phyloP scores from a whole-genome alignment of 2,329 filamentous ascomycete genomes.

The Fusarium sp. region DNA sequence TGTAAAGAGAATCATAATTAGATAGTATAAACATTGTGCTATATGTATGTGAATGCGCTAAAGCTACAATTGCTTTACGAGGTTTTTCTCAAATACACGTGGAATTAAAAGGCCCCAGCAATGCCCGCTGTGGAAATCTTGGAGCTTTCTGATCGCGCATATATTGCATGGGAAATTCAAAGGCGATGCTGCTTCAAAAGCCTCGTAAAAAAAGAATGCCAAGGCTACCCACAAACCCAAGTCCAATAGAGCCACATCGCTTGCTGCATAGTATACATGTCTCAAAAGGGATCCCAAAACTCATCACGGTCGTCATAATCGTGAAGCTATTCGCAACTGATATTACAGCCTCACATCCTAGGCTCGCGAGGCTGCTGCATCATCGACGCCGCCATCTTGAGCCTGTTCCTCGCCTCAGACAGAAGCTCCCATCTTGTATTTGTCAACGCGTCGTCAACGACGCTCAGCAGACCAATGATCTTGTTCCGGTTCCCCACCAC shows the following conservation, averaged over 20 bases:
- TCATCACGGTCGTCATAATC: conserved; percentile 4
- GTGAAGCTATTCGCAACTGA: not conserved
- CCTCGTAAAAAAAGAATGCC: not conserved
- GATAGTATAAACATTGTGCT: no score
- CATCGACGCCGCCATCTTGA: conserved; percentile 42
- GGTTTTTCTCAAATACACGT: no score
- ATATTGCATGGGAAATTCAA: no score
- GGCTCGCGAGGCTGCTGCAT: conserved; percentile 41
- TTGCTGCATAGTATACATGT: conserved; percentile 12
- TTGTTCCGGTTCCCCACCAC: conserved; percentile 43
- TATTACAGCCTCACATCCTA: conserved; percentile 22
- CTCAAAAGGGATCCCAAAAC: conserved; percentile 10
- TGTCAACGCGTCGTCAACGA: conserved; percentile 41
- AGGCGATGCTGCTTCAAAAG: no score
- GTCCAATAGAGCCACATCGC: not conserved
- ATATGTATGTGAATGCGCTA: no score
- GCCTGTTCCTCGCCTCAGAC: conserved; percentile 39
- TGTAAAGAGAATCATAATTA: no score
- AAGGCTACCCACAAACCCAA: not conserved
- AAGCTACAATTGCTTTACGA: no score
- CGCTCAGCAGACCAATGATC: conserved; percentile 39
- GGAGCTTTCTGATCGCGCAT: no score
- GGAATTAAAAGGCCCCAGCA: no score
- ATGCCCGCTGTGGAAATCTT: no score
- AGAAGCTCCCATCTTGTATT: conserved; percentile 42